Conservation (phyloP, 2,329 filamentous ascomycete species). For the Verruconis gallopava region DNA sequence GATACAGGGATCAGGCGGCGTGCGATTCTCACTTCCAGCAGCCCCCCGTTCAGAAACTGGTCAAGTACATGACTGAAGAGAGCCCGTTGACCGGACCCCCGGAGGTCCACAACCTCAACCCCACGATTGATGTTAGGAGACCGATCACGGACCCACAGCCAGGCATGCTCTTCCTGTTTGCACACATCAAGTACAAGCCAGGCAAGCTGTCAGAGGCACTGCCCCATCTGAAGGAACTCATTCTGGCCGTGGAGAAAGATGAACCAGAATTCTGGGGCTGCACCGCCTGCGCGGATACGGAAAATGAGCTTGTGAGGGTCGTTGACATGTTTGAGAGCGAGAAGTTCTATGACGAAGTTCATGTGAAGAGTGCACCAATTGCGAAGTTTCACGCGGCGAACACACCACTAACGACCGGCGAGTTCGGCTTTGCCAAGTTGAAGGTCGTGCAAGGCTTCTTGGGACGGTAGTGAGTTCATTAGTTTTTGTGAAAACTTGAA, state of each 20-base stretch:
- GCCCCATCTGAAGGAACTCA: neutral
- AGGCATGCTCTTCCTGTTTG: neutral
- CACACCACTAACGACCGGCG: slow-evolving; percentile 1
- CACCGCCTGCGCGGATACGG: slow-evolving; percentile 1
- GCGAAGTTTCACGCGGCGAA: neutral
- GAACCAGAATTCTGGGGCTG: neutral
- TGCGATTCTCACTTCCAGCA: slow-evolving; percentile 5
- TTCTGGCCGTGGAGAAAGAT: neutral
- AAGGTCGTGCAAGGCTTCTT: slow-evolving; percentile 7
- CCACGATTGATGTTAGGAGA: slow-evolving; percentile 4
- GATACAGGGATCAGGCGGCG: slow-evolving; percentile 6
- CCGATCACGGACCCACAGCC: neutral
- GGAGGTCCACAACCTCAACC: slow-evolving; percentile 1
- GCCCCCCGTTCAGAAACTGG: slow-evolving; percentile 2
- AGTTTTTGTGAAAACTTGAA: no score
- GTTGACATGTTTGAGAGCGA: slow-evolving; percentile 3
- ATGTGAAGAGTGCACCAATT: slow-evolving; percentile 3
- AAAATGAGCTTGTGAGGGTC: neutral
- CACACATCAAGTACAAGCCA: neutral
- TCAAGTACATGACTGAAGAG: neutral
- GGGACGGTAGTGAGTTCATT: no score
- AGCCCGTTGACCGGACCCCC: neutral
- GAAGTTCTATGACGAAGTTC: slow-evolving; percentile 1
- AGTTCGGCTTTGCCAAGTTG: slow-evolving; percentile 3
- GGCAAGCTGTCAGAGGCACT: slow-evolving; percentile 2